Conservation (phyloP, 148 eudicot genomes). For the Camellia granthamiana region DNA sequence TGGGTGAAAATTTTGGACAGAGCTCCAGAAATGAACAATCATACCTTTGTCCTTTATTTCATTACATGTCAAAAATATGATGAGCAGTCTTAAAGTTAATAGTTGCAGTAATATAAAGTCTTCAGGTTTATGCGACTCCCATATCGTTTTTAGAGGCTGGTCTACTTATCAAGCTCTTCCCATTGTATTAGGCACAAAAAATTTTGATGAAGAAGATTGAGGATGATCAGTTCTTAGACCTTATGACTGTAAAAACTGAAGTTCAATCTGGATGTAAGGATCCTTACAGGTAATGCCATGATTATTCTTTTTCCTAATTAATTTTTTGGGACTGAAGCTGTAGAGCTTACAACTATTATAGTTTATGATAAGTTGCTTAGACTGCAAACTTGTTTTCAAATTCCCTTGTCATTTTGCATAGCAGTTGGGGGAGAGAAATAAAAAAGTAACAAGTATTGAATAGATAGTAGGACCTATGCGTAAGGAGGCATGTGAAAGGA, state of each 20-base stretch:
- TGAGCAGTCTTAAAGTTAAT: neutral
- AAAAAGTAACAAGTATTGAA: too few relatives aligned
- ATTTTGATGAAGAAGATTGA: conserved; percentile 80
- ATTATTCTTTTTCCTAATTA: neutral
- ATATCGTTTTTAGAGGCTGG: neutral
- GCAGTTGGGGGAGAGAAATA: too few relatives aligned
- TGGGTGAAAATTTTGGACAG: neutral
- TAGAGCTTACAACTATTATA: neutral
- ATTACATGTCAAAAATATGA: conserved; percentile 3
- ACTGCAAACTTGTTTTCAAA: too few relatives aligned
- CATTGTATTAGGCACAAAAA: conserved; percentile 62
- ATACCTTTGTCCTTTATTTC: neutral
- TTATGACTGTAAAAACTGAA: conserved; percentile 69
- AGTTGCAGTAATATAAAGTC: neutral
- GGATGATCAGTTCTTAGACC: conserved; percentile 79
- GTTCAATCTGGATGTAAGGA: conserved; percentile 73
- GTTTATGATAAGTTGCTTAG: too few relatives aligned
- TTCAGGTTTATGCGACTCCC: neutral
- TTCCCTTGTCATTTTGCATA: too few relatives aligned
- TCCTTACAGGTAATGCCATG: conserved; percentile 74
- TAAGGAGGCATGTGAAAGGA: too few relatives aligned
- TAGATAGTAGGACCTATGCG: too few relatives aligned
- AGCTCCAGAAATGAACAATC: neutral
- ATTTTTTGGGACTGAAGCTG: neutral
- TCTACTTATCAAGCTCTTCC: conserved; percentile 8